Base-by-base conservation (phyloP, 805 yeast genomes). In the Pichia nakasei region DNA sequence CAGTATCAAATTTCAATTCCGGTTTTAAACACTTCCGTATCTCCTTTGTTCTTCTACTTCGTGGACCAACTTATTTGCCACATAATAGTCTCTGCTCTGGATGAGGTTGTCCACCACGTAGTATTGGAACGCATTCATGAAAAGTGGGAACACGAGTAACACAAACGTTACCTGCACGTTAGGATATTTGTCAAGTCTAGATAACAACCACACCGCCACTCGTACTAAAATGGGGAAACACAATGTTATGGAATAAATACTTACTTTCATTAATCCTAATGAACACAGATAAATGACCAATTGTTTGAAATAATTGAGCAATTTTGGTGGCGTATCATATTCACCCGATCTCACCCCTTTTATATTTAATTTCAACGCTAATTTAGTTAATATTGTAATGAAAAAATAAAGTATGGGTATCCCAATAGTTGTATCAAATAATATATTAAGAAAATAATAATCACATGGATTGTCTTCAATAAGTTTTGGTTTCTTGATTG, bases 381-480 rank as follows among this genome's bases (percentile, higher is more conserved):
- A n/a, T 18, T 36, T 36, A 12, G 42, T 33, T 5, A 46, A 6
- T 8, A 22, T 5, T 5, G 11, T n/a, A 32, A 46, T 38, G 26
- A 68, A 62, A 7, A 61, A 61, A 78, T 85, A 84, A 22, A 84
- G 65, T 2, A 91, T 75, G 7, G 94, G 94, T 3, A 91, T 91
- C 0, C 98, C 98, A 7, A 89, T 72, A 0, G 98, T 91, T 35
- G 97, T 89, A 61, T 91, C 98, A 58, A 91, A 75, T 24, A 91
- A 70, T 33, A 91, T 74, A 55, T 85, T 91, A 43, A 93, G 67
- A 57, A 91, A 91, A 66, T 93, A 91, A 93, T 96, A 93, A 53
- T 86, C 91, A 63, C 97, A 93, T 8, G 96, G 95, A 39, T 73
- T 76, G 32, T 67, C 73, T 4, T 59, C 65, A n/a, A 58, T 66